Conservation (phyloP, 179 eudicot genomes). For the Beta lomatogona region DNA sequence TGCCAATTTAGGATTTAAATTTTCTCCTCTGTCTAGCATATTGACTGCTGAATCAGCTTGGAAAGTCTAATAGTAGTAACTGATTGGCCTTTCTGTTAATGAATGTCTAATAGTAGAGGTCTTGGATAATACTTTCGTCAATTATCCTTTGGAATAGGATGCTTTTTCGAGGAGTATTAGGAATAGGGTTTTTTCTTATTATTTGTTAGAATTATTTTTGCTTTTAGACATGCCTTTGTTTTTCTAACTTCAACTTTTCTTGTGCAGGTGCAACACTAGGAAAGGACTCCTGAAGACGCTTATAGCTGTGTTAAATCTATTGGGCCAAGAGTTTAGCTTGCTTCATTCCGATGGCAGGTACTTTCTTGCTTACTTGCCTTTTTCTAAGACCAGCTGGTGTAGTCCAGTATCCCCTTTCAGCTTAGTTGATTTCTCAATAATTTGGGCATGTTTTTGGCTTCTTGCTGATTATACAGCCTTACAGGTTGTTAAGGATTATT, state of each 20-base stretch:
- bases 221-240: background rate
- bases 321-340: constrained; percentile 81
- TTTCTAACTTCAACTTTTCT: background rate
- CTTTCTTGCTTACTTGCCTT: background rate
- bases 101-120: no score
- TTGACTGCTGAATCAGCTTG: background rate
- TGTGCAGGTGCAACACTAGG: constrained; percentile 69
- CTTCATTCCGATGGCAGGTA: constrained; percentile 86
- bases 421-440: background rate
- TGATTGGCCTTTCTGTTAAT: background rate
- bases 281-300: constrained; percentile 82
- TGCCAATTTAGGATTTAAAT: background rate
- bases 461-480: background rate
- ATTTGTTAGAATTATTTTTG: background rate
- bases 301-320: constrained; percentile 74
- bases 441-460: no score
- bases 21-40: background rate
- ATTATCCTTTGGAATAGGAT: no score
- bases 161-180: no score
- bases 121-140: no score
- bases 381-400: background rate
- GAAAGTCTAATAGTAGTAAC: background rate
- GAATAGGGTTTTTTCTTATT: no score
- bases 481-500: constrained; percentile 75
- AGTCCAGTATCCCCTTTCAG: background rate